Evolutionary conservation across 2,329 filamentous ascomycete genomes (phyloP), one percentile per base, ranked within the genome.

Genomic region (Mycogone perniciosa): DNA sequence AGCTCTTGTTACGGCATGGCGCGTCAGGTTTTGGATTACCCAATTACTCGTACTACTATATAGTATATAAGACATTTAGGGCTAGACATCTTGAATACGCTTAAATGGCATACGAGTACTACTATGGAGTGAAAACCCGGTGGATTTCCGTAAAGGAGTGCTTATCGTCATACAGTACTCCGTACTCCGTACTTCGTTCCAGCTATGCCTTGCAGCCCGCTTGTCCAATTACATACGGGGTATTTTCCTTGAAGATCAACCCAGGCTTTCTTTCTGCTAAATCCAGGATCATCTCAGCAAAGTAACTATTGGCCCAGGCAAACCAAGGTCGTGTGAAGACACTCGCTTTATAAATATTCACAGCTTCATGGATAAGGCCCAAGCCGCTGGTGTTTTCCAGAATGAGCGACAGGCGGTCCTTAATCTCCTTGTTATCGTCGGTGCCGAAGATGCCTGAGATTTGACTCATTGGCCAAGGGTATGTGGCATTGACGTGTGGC

Each of bases 181-280:
- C n/a, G n/a, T n/a, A n/a, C n/a, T n/a, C n/a, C n/a, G n/a, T n/a
- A n/a, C n/a, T n/a, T n/a, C n/a, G n/a, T n/a, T n/a, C n/a, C n/a
- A n/a, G n/a, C n/a, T n/a, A 11, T 35, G 33, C 33, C 33, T 35
- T 35, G 33, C 7, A 2, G 33, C 33, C 44, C 3, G 37, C 11
- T 30, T 49, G 33, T 8, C 54, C 54, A 34, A 55, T 39, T 26
- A 53, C 40, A 13, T 56, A 57, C 10, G 54, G 48, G n/a, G 37
- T 42, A 9, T 52, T 33, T 11, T 54, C 44, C 34, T 63, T 60
- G 7, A 71, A 52, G 39, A 95, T 76, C 56, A 95, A 66, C 67
- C 90, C 78, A 3, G 91, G 91, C 68, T 92, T 93, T 64, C 89
- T 73, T 65, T 84, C 82, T 1, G 89, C 90, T 41, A 96, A 65